Evolutionary conservation across 1,284 basidiomycete species (phyloP), one percentile per base, ranked within the genome.

Genomic region (Singerocomus rubriflavus): DNA sequence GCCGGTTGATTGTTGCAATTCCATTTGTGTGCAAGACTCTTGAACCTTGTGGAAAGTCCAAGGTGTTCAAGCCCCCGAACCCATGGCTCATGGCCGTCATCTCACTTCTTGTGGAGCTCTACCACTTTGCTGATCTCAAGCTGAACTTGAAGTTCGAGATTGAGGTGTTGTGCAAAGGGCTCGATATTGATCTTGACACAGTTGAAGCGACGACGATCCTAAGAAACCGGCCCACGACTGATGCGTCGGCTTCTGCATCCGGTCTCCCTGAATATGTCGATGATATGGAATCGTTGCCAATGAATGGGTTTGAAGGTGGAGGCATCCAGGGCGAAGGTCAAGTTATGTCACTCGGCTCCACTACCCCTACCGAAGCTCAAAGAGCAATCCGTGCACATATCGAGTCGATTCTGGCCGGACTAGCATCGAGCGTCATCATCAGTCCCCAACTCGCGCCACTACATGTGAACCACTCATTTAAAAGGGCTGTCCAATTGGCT

Each of bases 71-170:
- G 63, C 89, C 92, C 14, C 97, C 97, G 26, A 99, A 99, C 70
- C 97, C 97, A 1, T 99, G 97, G 97, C 73, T 99, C 50, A 94
- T 97, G 87, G 95, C 91, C 0, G 90, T 99, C 54, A 77, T 99
- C 58, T 84, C 89, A 56, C 78, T 99, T 26, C 82, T 99, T 44
- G 92, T 88, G 36, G 97, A 99, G 71, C 80, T 99, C 17, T 99
- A 99, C 71, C 93, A 96, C 66, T 97, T 88, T 61, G 96, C 94
- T 4, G 95, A 99, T 62, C 80, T 99, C 55, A 97, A 98, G 73
- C 78, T 99, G 53, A 98, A 98, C 68, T 80, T 96, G 68, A 99
- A 98, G 71, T 99, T 99, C 64, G 97, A 99, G 73, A 99, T 99
- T 57, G 97, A 99, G 71, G 88, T 98, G 30, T 75, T 99, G 9